phyloP scores from a whole-genome alignment of 495 filamentous ascomycete species.

The Penicillium robsamsonii region DNA sequence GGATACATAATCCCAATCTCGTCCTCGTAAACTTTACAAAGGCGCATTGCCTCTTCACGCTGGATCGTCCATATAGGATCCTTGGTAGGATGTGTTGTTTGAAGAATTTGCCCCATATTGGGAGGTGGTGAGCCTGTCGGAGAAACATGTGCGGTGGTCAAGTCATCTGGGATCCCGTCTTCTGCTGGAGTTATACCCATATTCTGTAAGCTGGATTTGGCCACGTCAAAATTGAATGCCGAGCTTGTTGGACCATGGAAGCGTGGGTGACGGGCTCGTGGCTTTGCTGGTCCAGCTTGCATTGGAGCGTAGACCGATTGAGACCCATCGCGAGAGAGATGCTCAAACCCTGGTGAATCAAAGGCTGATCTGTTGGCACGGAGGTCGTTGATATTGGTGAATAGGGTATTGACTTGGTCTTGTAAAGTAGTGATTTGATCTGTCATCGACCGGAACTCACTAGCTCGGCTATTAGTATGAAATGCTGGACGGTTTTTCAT shows the following conservation, averaged over 20 bases:
- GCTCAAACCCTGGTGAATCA: conserved; percentile 40
- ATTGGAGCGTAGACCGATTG: conserved; percentile 37
- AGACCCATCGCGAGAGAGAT: conserved; percentile 39
- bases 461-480: conserved; percentile 24
- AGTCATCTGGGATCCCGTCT: conserved; percentile 56
- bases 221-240: conserved; percentile 81
- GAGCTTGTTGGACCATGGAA: conserved; percentile 87
- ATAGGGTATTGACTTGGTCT: conserved; percentile 77
- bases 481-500: neutral
- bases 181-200: conserved; percentile 73
- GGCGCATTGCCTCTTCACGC: conserved; percentile 67
- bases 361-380: conserved; percentile 41
- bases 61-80: conserved; percentile 76
- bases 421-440: conserved; percentile 72
- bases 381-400: conserved; percentile 65
- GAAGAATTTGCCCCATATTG: conserved; percentile 39
- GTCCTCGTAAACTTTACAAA: conserved; percentile 74
- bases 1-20: conserved; percentile 88
- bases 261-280: conserved; percentile 53
- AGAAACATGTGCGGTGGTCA: conserved; percentile 49
- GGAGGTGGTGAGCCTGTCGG: conserved; percentile 54
- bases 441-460: conserved; percentile 77
- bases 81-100: conserved; percentile 44
- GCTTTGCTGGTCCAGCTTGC: conserved; percentile 32
- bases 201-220: conserved; percentile 79